Conservation (phyloP, 805 yeast genomes). For the Yarrowia porcina region DNA sequence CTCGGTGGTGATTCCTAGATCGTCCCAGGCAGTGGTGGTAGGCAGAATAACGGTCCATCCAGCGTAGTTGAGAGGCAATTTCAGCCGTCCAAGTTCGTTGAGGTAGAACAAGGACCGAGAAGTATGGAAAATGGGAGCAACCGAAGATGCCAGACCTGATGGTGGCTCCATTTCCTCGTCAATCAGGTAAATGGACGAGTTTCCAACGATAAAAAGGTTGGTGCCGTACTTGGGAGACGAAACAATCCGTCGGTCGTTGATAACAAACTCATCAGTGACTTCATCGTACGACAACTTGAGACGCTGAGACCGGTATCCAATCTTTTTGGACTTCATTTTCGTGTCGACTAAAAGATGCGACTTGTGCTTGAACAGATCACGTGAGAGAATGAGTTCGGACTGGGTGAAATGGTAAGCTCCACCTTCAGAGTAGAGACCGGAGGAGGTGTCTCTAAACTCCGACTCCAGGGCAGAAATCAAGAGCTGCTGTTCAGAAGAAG, state of each 20-base stretch:
- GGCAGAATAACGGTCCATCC: slow-evolving; percentile 83
- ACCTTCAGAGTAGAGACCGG: slow-evolving; percentile 31
- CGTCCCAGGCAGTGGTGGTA: slow-evolving; percentile 68
- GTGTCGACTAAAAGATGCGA: slow-evolving; percentile 62
- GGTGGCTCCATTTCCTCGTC: slow-evolving; percentile 65
- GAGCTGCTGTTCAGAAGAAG: background rate
- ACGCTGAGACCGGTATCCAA: slow-evolving; percentile 40
- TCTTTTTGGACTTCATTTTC: slow-evolving; percentile 58
- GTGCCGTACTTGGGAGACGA: slow-evolving; percentile 34
- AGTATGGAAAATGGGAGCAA: slow-evolving; percentile 62
- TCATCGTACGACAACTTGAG: slow-evolving; percentile 6
- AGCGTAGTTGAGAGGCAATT: slow-evolving; percentile 48
- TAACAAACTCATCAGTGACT: background rate
- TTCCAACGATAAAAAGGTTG: slow-evolving; percentile 44
- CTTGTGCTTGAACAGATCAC: background rate
- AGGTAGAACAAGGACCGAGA: slow-evolving; percentile 62
- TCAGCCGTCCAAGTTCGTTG: slow-evolving; percentile 50
- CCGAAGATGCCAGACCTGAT: slow-evolving; percentile 55
- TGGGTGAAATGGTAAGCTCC: slow-evolving; percentile 8
- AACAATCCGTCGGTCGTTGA: slow-evolving; percentile 28
- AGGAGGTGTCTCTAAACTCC: background rate
- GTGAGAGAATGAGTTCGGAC: background rate
- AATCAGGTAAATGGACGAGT: slow-evolving; percentile 62
- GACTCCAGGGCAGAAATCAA: background rate
- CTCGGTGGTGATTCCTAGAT: slow-evolving; percentile 55